Evolutionary conservation across 345 rosid genomes (phyloP), one percentile per base, ranked within the genome.

Genomic region (Turnera subulata): DNA sequence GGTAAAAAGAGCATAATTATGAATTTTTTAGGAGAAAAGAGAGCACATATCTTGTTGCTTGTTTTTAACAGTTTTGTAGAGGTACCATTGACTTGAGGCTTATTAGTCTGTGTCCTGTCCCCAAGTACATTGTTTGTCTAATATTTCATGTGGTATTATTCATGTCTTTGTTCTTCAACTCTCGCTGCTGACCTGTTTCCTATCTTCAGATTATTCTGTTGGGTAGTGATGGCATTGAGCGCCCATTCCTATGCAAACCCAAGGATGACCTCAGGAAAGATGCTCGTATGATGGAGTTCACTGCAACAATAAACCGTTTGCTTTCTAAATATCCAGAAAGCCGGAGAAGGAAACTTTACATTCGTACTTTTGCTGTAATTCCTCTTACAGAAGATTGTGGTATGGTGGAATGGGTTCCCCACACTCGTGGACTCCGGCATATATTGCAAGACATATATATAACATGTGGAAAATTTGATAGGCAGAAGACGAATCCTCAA

Each of bases 221-320:
- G 74, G 98, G 98, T 18, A 86, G 89, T 79, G 97, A 92, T 75
- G 98, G 98, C 59, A 68, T 73, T 70, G 87, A 89, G 61, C 84
- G 84, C 18, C 98, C 98, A 56, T 92, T 89, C 78, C 96, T 92
- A 53, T 92, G 98, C 86, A 92, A 92, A 65, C 97, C 98, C 51
- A 89, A 89, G 82, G 98, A 89, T 72, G 98, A 92, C 65, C 89
- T 92, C 44, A 80, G 98, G 74, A 92, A 92, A 79, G 98, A 92
- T 84, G 97, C 98, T 47, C 96, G 96, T 57, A 89, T 92, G 98
- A 92, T 92, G 97, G 98, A 92, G 74, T 92, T 92, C 65, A 92
- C 80, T 69, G 98, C 97, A 58, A 92, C 87, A 91, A 92, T 92
- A 76, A 92, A 92, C 71, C 88, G 84, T 48, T 78, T 92, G 51